Conservation (phyloP, 2,329 filamentous ascomycete species). For the Peltaster fructicola region DNA sequence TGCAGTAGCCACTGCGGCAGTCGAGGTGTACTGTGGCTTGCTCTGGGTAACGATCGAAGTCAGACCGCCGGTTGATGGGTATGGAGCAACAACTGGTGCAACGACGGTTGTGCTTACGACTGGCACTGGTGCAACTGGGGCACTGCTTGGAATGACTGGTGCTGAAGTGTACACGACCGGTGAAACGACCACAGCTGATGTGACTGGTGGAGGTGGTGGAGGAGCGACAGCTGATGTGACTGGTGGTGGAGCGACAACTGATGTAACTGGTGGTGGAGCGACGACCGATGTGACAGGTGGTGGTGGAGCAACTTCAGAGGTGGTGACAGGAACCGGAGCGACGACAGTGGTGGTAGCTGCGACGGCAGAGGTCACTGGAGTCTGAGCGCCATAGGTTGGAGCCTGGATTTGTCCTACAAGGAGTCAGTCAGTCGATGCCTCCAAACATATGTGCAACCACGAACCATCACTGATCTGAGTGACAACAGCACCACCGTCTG, state of each 20-base stretch:
- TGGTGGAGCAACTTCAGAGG: background rate
- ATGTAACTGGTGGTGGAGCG: background rate
- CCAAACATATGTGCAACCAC: too few species aligned
- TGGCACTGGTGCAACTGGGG: too few species aligned
- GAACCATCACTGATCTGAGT: slow-evolving; percentile 1
- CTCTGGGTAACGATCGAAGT: slow-evolving; percentile 1
- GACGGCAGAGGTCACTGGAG: slow-evolving; percentile 2
- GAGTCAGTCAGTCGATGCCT: background rate
- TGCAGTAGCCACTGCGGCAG: too few species aligned
- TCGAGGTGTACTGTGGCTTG: too few species aligned
- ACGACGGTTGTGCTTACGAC: too few species aligned
- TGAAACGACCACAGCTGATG: too few species aligned
- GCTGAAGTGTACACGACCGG: too few species aligned
- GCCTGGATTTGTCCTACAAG: background rate
- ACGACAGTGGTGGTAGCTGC: slow-evolving; percentile 1
- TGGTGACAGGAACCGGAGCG: background rate
- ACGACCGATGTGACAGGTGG: background rate
- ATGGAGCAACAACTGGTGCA: slow-evolving; percentile 1
- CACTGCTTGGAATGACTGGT: too few species aligned
- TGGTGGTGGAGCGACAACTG: too few species aligned
- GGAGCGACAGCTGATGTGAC: too few species aligned
- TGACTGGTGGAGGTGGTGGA: too few species aligned
- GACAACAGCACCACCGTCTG: background rate
- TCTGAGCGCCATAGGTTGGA: background rate
- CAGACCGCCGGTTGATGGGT: slow-evolving; percentile 1